Base-by-base conservation (phyloP, 768 basidiomycete species). In the Leccinum rimulosum region DNA sequence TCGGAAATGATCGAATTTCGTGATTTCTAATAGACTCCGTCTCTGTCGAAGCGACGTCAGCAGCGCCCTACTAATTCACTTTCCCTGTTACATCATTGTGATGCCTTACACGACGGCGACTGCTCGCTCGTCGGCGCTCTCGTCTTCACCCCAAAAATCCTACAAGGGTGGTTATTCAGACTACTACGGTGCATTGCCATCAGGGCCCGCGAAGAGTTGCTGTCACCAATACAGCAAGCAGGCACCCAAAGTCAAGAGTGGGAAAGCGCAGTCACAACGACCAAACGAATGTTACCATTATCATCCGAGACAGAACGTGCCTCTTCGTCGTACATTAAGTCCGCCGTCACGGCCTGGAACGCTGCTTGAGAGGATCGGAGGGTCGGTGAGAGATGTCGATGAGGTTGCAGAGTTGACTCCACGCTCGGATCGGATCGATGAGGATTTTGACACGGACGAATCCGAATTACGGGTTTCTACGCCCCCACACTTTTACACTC, bases 321-420 rank as follows among this genome's bases (percentile, higher is more conserved):
- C 56, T 27, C 50, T 68, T 35, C 54, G 48, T 48, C 68, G 61
- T 59, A 36, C 35, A 43, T 9, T 63, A 56, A 68, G 63, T 58
- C 57, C 58, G 17, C 52, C 62, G 3, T 25, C 33, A 33, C 33
- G 33, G 33, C 11, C 64, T 31, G 58, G 57, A 22, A 49, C 61
- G 43, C 28, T 70, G 31, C 58, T 70, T 60, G 65, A 61, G 52
- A 64, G 69, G 57, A 66, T 70, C 22, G 66, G 65, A 30, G 55
- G 52, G 27, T 51, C 55, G 2, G 28, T 47, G 17, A 43, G 45
- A 38, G 64, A 56, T 15, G 14, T 36, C 14, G 36, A 36, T 33
- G 55, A 57, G 36, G 61, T 38, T 9, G 38, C 31, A 28, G 49
- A 14, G 19, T 19, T 54, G 58, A 33, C 48, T 43, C 40, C 40